A percentile compares a stretch with the other conserved stretches of the same genome.
phyloP scores from a whole-genome alignment of 495 filamentous ascomycete genomes.

The Penicillium arizonense region DNA sequence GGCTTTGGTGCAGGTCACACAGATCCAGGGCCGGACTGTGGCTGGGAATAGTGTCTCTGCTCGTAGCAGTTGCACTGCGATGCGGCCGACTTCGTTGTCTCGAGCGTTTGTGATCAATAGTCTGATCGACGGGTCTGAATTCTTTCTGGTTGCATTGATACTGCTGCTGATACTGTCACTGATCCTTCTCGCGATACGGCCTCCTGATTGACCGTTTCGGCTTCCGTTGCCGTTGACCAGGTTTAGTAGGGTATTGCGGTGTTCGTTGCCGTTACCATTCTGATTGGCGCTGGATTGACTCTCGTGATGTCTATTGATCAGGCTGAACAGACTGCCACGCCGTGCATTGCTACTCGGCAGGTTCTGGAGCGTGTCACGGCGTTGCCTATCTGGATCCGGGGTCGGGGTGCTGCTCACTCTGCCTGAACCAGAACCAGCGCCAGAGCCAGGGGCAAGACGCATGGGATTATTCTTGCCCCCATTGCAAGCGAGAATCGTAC shows the following conservation, averaged over 20 bases:
- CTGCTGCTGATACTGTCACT: no score
- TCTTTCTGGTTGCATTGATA: not conserved
- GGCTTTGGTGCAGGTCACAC: slow-evolving; percentile 34
- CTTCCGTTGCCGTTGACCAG: slow-evolving; percentile 2
- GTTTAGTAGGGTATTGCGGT: not conserved
- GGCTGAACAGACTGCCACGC: not conserved
- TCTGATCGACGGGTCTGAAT: slow-evolving; percentile 16
- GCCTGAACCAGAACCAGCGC: not conserved
- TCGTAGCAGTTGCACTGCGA: slow-evolving; percentile 38
- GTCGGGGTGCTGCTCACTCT: no score
- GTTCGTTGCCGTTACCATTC: not conserved
- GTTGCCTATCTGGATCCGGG: no score
- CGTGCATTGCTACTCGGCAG: not conserved
- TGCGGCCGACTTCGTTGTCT: slow-evolving; percentile 35
- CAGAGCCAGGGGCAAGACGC: not conserved
- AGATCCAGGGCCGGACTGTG: slow-evolving; percentile 36
- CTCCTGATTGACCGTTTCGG: not conserved
- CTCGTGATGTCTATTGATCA: not conserved
- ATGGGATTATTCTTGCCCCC: not conserved
- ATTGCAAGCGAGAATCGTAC: not conserved
- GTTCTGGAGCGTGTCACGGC: no score
- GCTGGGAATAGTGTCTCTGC: slow-evolving; percentile 31
- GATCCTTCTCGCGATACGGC: not conserved
- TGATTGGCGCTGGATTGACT: no score
- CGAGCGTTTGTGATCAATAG: slow-evolving; percentile 40